Percentiles rank a stretch among this genome's conserved stretches.
These are phyloP conservation scores for Echites panduratus DNA, from an alignment of 257 asterid genomes.

Conservation along the genomic window DNA sequence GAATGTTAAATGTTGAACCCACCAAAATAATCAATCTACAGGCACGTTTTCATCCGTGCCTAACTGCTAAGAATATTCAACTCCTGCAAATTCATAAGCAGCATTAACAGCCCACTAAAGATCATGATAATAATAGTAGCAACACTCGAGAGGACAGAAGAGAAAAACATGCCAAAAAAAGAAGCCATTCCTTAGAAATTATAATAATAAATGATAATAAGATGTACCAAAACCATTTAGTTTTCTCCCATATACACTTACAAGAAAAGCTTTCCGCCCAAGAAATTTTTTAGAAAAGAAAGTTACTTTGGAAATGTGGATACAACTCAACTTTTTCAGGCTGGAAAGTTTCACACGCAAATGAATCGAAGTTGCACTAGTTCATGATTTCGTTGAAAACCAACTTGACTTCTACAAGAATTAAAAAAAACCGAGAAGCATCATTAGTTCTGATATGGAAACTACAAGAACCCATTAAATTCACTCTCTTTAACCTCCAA, in stretches of 20 bases:
- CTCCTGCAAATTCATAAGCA: slow-evolving; percentile 5
- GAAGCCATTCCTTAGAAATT: not conserved
- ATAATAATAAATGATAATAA: too few relatives aligned
- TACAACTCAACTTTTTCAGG: not conserved
- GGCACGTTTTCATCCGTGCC: not conserved
- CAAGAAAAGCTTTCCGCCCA: not conserved
- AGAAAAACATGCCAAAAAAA: not conserved
- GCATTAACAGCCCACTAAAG: not conserved
- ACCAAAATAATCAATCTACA: not conserved
- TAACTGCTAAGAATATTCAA: not conserved
- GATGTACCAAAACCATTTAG: not conserved
- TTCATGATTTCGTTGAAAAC: not conserved
- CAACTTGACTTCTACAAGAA: not conserved
- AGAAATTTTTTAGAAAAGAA: not conserved
- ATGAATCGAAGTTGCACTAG: not conserved
- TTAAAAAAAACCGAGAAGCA: not conserved
- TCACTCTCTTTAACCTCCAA: not conserved
- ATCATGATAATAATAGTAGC: not conserved
- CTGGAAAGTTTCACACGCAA: not conserved
- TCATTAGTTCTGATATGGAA: not conserved
- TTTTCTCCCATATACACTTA: not conserved
- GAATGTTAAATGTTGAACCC: not conserved
- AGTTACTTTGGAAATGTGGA: not conserved
- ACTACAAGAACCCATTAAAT: not conserved
- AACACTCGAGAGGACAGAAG: not conserved